Evolutionary conservation across 495 filamentous ascomycete genomes (phyloP).

Genomic region (Aspergillus homomorphus): DNA sequence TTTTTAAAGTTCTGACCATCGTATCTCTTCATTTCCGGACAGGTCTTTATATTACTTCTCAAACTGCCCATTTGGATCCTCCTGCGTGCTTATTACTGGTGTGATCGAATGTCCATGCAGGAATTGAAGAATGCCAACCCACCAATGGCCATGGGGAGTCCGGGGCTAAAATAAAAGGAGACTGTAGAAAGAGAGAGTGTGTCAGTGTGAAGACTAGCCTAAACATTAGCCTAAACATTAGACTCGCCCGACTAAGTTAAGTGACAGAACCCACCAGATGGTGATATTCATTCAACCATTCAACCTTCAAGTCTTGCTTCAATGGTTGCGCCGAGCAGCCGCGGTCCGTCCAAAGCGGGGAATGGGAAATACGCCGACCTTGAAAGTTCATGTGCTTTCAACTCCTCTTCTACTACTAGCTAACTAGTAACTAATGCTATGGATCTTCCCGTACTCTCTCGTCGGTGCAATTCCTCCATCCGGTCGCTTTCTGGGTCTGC

Average conservation of each 20-base stretch:
- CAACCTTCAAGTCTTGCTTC: too few relatives aligned
- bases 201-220: neutral
- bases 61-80: too few relatives aligned
- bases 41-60: neutral
- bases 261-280: too few relatives aligned
- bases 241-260: too few relatives aligned
- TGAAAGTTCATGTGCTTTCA: neutral
- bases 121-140: neutral
- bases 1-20: neutral
- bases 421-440: too few relatives aligned
- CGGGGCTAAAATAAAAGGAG: neutral
- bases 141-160: neutral
- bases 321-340: neutral
- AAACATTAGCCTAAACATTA: neutral
- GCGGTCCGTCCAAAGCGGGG: neutral
- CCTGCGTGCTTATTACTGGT: too few relatives aligned
- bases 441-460: neutral
- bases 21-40: neutral
- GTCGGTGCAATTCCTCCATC: slow-evolving; percentile 4
- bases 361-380: neutral
- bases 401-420: too few relatives aligned
- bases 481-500: neutral
- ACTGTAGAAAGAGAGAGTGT: neutral
- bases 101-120: too few relatives aligned
- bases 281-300: too few relatives aligned